These are phyloP conservation scores for Trifolium subterraneum DNA, from an alignment of 306 rosid genomes.

Conservation along the genomic window DNA sequence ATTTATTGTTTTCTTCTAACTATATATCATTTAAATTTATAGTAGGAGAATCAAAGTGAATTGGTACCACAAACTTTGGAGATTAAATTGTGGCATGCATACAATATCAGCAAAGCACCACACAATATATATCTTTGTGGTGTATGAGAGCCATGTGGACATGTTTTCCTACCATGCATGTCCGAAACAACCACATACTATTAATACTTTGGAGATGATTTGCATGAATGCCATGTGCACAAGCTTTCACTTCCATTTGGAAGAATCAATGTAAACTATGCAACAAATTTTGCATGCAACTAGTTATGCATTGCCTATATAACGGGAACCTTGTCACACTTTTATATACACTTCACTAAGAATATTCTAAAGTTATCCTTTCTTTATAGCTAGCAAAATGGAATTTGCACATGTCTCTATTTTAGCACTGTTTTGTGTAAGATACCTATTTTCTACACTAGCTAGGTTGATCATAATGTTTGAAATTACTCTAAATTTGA, in stretches of 20 bases:
- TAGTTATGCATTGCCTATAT: constrained; percentile 5
- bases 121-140: background rate
- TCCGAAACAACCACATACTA: background rate
- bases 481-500: background rate
- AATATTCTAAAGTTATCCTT: background rate
- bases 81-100: no score
- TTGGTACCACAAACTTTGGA: no score
- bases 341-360: background rate
- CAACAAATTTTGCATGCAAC: background rate
- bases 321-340: background rate
- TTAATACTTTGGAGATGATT: background rate
- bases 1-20: no score
- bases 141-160: background rate
- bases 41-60: no score
- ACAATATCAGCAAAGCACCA: no score
- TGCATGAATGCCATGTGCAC: background rate
- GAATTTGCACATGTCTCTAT: background rate
- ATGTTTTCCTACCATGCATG: background rate
- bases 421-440: constrained; percentile 7
- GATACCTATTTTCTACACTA: background rate
- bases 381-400: background rate
- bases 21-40: no score
- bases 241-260: background rate
- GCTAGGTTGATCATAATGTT: background rate
- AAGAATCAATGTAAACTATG: background rate